These are phyloP conservation scores for Straminergon stramineum DNA, from an alignment of 225 moss, liverwort and hornwort species.

Conservation along the genomic window DNA sequence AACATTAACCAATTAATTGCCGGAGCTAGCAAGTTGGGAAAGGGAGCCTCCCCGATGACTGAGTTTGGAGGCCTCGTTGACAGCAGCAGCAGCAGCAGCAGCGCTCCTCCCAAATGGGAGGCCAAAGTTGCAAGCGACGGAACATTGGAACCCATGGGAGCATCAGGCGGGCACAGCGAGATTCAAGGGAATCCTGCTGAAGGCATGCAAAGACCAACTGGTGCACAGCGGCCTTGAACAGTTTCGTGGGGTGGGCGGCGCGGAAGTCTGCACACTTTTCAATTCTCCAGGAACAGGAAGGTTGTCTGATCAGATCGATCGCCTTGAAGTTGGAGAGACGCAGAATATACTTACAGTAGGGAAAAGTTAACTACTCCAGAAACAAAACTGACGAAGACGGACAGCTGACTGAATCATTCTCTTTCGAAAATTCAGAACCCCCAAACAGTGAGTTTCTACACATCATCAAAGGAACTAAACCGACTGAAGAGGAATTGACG, in stretches of 20 bases:
- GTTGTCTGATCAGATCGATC: not conserved
- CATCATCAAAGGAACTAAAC: not conserved
- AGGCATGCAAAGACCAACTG: no score
- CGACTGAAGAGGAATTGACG: not conserved
- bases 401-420: not conserved
- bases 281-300: not conserved
- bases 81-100: not conserved
- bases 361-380: not conserved
- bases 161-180: not conserved
- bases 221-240: not conserved
- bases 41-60: conserved; percentile 25
- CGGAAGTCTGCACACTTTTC: not conserved
- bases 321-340: not conserved
- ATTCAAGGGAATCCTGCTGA: not conserved
- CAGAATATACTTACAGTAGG: no score
- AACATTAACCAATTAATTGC: not conserved
- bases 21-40: not conserved
- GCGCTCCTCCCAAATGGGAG: not conserved
- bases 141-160: not conserved
- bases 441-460: not conserved
- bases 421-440: not conserved
- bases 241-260: not conserved
- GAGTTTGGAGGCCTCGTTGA: conserved; percentile 10
- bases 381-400: not conserved
- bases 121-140: not conserved